A percentile compares a stretch with the other conserved stretches of the same genome.
phyloP scores from a whole-genome alignment of 257 asterid genomes.

The Primulina huaijiensis region DNA sequence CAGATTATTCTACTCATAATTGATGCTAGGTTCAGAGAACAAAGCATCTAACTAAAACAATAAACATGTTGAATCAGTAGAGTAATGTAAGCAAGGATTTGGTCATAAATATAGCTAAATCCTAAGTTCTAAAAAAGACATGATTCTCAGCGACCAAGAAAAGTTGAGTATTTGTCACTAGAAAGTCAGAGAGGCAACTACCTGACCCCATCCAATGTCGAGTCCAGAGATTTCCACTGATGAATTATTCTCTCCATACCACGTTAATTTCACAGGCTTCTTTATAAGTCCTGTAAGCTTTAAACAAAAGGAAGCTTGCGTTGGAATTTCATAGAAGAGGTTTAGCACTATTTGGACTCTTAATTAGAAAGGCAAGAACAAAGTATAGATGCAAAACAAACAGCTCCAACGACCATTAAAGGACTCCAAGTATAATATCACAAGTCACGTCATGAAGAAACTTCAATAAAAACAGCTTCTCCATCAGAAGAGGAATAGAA shows the following conservation, averaged over 20 bases:
- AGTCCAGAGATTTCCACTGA: slow-evolving; percentile 86
- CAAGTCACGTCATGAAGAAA: neutral
- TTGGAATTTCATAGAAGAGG: slow-evolving; percentile 11
- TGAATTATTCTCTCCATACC: slow-evolving; percentile 49
- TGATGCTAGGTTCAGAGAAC: too few relatives aligned
- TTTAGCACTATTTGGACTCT: neutral
- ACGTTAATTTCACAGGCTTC: slow-evolving; percentile 65
- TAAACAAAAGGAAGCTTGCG: slow-evolving; percentile 27
- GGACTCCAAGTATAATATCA: neutral
- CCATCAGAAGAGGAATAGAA: neutral
- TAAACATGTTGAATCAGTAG: too few relatives aligned
- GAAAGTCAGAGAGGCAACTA: slow-evolving; percentile 30
- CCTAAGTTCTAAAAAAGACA: too few relatives aligned
- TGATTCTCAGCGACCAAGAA: too few relatives aligned
- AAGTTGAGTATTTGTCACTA: neutral
- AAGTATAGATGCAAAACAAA: neutral
- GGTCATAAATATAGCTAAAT: too few relatives aligned
- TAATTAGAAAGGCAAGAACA: neutral
- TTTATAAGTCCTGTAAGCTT: slow-evolving; percentile 78
- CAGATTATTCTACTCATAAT: too few relatives aligned
- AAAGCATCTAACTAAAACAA: too few relatives aligned
- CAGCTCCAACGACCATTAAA: neutral
- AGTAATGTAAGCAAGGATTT: too few relatives aligned
- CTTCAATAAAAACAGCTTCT: neutral
- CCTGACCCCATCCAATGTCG: slow-evolving; percentile 99